Evolutionary conservation across 2,329 filamentous ascomycete genomes (phyloP).

Genomic region (Knoxdaviesia proteae): DNA sequence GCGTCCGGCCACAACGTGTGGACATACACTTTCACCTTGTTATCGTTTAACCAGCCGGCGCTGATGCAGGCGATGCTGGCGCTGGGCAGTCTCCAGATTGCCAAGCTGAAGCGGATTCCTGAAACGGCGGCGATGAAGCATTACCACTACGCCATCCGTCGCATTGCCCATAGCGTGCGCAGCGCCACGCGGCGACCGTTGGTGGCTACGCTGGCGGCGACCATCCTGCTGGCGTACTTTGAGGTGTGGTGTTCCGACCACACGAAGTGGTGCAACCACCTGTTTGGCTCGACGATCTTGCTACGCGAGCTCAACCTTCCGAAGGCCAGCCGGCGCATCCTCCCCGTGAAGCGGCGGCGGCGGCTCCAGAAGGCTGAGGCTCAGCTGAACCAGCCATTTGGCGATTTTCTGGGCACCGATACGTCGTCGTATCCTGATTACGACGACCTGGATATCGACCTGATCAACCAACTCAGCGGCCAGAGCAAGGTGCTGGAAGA

Average conservation of each 20-base stretch:
- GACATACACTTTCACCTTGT: slow-evolving; percentile 59
- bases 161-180: slow-evolving; percentile 56
- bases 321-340: slow-evolving; percentile 49
- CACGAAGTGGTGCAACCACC: slow-evolving; percentile 84
- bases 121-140: slow-evolving; percentile 73
- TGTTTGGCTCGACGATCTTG: slow-evolving; percentile 65
- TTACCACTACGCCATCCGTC: slow-evolving; percentile 67
- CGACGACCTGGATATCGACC: slow-evolving; percentile 18
- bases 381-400: slow-evolving; percentile 10
- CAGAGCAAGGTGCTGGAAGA: slow-evolving; percentile 16
- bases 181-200: slow-evolving; percentile 48
- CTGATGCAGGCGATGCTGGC: slow-evolving; percentile 82
- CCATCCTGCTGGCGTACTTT: slow-evolving; percentile 71
- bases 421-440: slow-evolving; percentile 9
- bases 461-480: slow-evolving; percentile 22
- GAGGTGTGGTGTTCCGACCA: slow-evolving; percentile 92
- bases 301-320: slow-evolving; percentile 65
- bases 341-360: slow-evolving; percentile 35
- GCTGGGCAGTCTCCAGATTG: slow-evolving; percentile 68
- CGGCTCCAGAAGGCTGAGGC: slow-evolving; percentile 17
- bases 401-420: slow-evolving; percentile 8
- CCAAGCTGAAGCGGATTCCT: slow-evolving; percentile 54
- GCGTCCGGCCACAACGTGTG: slow-evolving; percentile 43
- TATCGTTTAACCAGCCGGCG: slow-evolving; percentile 68
- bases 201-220: slow-evolving; percentile 70